Percentiles rank a stretch among this genome's conserved stretches.
Evolutionary conservation across 2,329 filamentous ascomycete species (phyloP).

Genomic region (Aspergillus ochraceus): DNA sequence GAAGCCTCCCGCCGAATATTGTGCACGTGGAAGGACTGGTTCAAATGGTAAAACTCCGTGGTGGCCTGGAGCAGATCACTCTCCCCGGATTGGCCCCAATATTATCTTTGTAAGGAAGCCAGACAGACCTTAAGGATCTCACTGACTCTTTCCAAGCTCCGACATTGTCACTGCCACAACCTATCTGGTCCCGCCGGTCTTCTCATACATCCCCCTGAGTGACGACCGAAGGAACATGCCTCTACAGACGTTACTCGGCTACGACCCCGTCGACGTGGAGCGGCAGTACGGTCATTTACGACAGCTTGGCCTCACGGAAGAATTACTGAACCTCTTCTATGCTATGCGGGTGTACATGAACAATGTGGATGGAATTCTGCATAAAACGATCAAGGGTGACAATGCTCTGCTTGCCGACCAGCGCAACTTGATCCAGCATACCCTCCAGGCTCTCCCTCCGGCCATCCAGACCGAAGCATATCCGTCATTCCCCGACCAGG

Average conservation of each 20-base stretch:
- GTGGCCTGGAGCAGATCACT: slow-evolving; percentile 37
- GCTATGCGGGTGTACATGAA: slow-evolving; percentile 33
- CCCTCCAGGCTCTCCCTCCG: slow-evolving; percentile 32
- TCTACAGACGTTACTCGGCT: slow-evolving; percentile 28
- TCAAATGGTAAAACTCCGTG: slow-evolving; percentile 37
- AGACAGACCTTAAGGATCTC: background rate
- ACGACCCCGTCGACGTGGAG: slow-evolving; percentile 25
- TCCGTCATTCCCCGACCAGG: slow-evolving; percentile 21
- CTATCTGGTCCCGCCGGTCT: slow-evolving; percentile 24
- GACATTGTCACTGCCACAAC: slow-evolving; percentile 28
- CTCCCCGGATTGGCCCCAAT: slow-evolving; percentile 38
- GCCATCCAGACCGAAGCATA: slow-evolving; percentile 19
- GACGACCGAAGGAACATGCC: slow-evolving; percentile 17
- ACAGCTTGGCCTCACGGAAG: slow-evolving; percentile 26
- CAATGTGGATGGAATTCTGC: slow-evolving; percentile 26
- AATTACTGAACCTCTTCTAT: slow-evolving; percentile 33
- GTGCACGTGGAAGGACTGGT: slow-evolving; percentile 36
- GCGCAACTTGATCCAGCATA: slow-evolving; percentile 41
- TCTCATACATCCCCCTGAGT: slow-evolving; percentile 28
- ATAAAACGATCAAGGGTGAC: slow-evolving; percentile 16
- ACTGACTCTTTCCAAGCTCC: slow-evolving; percentile 19
- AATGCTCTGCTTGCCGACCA: slow-evolving; percentile 34
- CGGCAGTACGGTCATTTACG: slow-evolving; percentile 24
- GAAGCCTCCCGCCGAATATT: slow-evolving; percentile 33
- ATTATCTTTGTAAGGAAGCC: slow-evolving; percentile 37